These are phyloP conservation scores for Phytophthora boehmeriae DNA, from an alignment of 352 stramenopile genomes.

Conservation along the genomic window DNA sequence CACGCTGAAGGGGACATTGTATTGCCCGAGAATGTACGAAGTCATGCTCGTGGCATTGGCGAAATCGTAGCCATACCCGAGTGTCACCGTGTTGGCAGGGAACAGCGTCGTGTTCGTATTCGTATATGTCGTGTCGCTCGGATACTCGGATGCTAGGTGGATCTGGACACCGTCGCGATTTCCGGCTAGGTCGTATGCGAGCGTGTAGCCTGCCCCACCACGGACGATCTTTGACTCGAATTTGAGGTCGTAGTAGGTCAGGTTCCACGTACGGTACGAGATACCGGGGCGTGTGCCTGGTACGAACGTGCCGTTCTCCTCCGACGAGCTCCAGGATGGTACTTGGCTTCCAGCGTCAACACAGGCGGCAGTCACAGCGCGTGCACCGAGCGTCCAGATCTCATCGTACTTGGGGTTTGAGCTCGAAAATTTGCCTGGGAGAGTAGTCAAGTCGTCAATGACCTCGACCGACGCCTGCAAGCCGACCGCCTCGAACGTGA, in stretches of 20 bases:
- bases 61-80: slow-evolving; percentile 37
- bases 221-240: slow-evolving; percentile 39
- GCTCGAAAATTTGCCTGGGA: slow-evolving; percentile 36
- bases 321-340: slow-evolving; percentile 27
- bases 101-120: slow-evolving; percentile 42
- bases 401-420: slow-evolving; percentile 40
- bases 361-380: slow-evolving; percentile 34
- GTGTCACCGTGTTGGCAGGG: slow-evolving; percentile 31
- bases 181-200: slow-evolving; percentile 36
- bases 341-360: slow-evolving; percentile 31
- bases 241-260: slow-evolving; percentile 35
- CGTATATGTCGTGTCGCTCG: slow-evolving; percentile 27
- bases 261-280: slow-evolving; percentile 36
- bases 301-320: slow-evolving; percentile 41
- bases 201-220: slow-evolving; percentile 22
- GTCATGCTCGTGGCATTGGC: slow-evolving; percentile 35
- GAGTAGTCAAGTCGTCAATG: slow-evolving; percentile 25
- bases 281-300: slow-evolving; percentile 30
- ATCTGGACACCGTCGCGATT: slow-evolving; percentile 41
- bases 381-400: slow-evolving; percentile 35
- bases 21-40: slow-evolving; percentile 38
- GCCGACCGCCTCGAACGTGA: slow-evolving; percentile 35
- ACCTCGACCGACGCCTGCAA: slow-evolving; percentile 34
- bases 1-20: slow-evolving; percentile 63
- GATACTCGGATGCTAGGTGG: slow-evolving; percentile 40